phyloP scores from a whole-genome alignment of 2,329 filamentous ascomycete genomes.

The Hysterium pulicare region DNA sequence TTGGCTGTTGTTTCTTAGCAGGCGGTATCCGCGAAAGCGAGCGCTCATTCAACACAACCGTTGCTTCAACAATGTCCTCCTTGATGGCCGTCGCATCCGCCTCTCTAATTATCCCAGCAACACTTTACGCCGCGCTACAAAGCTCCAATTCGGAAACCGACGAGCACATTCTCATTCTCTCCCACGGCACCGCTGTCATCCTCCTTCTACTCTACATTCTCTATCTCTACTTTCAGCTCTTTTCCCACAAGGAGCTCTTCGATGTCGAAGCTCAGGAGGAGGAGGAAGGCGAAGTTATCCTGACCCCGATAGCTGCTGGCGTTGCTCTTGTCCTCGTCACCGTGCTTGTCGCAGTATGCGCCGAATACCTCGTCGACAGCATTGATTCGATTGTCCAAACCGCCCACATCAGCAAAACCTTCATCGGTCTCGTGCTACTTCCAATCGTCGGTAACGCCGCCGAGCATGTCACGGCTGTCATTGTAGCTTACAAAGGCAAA shows the following conservation, averaged over 20 bases:
- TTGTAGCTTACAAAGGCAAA: slow-evolving; percentile 56
- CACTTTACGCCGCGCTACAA: slow-evolving; percentile 47
- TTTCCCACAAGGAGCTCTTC: slow-evolving; percentile 48
- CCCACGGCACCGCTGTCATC: slow-evolving; percentile 53
- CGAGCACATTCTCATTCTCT: slow-evolving; percentile 49
- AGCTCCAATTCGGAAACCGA: slow-evolving; percentile 37
- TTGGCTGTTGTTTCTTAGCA: slow-evolving; percentile 53
- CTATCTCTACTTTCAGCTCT: slow-evolving; percentile 55
- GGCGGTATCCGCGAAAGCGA: slow-evolving; percentile 45
- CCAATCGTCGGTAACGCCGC: slow-evolving; percentile 58
- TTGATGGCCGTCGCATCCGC: slow-evolving; percentile 56
- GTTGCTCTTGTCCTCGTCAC: slow-evolving; percentile 48
- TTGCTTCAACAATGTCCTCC: slow-evolving; percentile 71
- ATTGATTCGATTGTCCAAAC: slow-evolving; percentile 54
- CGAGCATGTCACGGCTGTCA: slow-evolving; percentile 54
- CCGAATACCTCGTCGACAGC: slow-evolving; percentile 53
- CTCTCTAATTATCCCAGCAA: slow-evolving; percentile 53
- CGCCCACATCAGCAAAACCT: slow-evolving; percentile 53
- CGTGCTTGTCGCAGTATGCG: slow-evolving; percentile 49
- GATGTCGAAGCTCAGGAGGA: slow-evolving; percentile 37
- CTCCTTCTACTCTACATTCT: slow-evolving; percentile 52
- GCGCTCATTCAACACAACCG: slow-evolving; percentile 65
- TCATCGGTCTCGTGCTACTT: slow-evolving; percentile 55
- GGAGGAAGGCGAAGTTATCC: slow-evolving; percentile 33
- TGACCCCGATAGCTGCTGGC: slow-evolving; percentile 44